Evolutionary conservation across 2,329 filamentous ascomycete species (phyloP), one percentile per base, ranked within the genome.

Genomic region (Colletotrichum orbiculare): DNA sequence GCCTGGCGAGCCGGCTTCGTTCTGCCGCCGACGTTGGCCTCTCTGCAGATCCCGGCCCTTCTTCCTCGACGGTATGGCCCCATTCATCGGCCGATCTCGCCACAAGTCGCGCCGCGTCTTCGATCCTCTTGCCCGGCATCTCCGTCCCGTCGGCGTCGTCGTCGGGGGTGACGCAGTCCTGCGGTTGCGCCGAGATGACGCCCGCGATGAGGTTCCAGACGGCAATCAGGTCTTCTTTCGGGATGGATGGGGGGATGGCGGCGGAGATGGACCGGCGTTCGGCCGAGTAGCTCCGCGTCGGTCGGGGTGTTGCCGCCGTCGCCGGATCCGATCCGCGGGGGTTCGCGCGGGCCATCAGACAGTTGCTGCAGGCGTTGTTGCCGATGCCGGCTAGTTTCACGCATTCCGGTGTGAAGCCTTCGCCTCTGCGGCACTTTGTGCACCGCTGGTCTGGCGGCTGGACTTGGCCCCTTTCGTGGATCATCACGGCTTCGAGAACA

Each of bases 111-210:
- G 72, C 72, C 6, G 72, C 71, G 12, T 67, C 67, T 41, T 73
- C 72, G 52, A 74, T 72, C 47, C 69, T 67, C 45, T 67, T 59
- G 13, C 70, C 72, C 48, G 70, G 65, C 9, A 66, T 66, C 11
- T 68, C 71, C 54, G 57, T 71, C 57, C 43, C 67, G 49, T 65
- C 43, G 74, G 98, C 96, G 0, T 93, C 89, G 73, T 41, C 67
- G 47, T 65, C 43, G 74, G 98, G 96, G 0, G 93, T 89, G 73
- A 97, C 96, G 79, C 94, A 97, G 76, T 98, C 96, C 48, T 92
- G 88, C 0, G 96, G 96, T 79, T 98, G 98, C 1, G 91, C 96
- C 75, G 97, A 97, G 94, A 99, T 97, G 93, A 99, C 97, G 63
- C 66, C 69, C 5, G 70, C 72, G 63, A 73, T 73, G 47, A 73